Conservation (phyloP, 2,329 filamentous ascomycete genomes). For the Colletotrichum spinosum region DNA sequence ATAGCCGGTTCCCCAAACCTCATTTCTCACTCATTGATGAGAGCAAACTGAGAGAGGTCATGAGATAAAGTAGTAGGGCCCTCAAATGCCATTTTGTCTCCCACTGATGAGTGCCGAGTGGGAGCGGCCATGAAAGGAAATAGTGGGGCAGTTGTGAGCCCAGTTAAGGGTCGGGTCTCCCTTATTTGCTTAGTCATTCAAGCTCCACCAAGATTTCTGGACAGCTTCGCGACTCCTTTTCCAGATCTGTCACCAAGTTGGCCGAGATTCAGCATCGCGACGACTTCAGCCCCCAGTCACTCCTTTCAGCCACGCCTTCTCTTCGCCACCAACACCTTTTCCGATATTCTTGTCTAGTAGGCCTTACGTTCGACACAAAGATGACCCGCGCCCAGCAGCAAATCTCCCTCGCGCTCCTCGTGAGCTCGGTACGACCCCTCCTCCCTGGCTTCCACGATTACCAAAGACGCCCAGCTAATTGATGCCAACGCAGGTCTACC, state of each 20-base stretch:
- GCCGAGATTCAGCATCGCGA: slow-evolving; percentile 17
- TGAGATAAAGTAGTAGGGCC: too few species aligned
- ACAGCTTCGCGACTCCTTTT: slow-evolving; percentile 40
- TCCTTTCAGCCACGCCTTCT: slow-evolving; percentile 21
- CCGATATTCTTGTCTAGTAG: neutral
- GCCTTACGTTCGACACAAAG: slow-evolving; percentile 47
- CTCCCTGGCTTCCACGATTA: slow-evolving; percentile 3
- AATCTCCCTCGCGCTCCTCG: slow-evolving; percentile 86
- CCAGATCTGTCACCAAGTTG: slow-evolving; percentile 6
- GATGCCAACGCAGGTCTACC: slow-evolving; percentile 77
- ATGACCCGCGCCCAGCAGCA: slow-evolving; percentile 98
- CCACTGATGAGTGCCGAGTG: too few species aligned
- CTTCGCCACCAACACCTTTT: neutral
- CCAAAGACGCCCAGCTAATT: slow-evolving; percentile 36
- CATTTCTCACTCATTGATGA: too few species aligned
- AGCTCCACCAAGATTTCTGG: slow-evolving; percentile 20
- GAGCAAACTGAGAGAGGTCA: too few species aligned
- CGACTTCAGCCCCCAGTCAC: slow-evolving; percentile 26
- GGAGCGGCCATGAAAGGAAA: neutral
- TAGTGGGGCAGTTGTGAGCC: neutral
- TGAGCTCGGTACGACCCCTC: slow-evolving; percentile 79
- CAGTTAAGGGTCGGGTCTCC: too few species aligned
- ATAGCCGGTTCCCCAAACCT: too few species aligned
- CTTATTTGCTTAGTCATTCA: slow-evolving; percentile 12
- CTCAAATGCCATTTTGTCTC: too few species aligned